Evolutionary conservation across 306 rosid species (phyloP).

Genomic region (barrel medic (Medicago truncatula)): DNA sequence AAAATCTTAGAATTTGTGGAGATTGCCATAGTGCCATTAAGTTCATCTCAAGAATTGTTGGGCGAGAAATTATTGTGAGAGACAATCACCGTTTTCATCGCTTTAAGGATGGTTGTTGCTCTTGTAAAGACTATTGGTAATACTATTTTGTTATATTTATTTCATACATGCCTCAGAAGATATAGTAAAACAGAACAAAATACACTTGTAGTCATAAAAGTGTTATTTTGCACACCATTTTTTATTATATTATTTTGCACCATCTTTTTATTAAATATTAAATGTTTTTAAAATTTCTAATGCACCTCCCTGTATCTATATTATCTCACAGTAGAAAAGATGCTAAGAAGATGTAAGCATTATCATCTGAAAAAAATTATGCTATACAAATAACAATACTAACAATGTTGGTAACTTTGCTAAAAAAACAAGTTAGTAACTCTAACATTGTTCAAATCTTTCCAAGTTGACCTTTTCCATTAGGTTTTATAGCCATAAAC

Average conservation of each 20-base stretch:
- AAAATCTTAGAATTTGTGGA: slow-evolving; percentile 64
- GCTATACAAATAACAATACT: too few species aligned
- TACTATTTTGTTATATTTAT: neutral
- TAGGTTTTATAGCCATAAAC: too few species aligned
- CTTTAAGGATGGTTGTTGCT: slow-evolving; percentile 65
- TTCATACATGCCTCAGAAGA: slow-evolving; percentile 16
- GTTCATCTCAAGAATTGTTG: slow-evolving; percentile 66
- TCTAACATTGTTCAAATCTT: too few species aligned
- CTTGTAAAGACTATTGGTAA: slow-evolving; percentile 81
- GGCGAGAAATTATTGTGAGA: slow-evolving; percentile 71
- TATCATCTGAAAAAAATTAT: too few species aligned
- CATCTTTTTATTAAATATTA: neutral
- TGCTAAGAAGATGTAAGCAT: too few species aligned
- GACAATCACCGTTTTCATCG: slow-evolving; percentile 76
- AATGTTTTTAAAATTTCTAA: neutral
- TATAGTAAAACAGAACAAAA: neutral
- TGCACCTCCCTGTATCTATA: neutral
- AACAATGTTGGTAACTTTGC: too few species aligned
- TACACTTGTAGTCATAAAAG: neutral
- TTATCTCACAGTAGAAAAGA: neutral
- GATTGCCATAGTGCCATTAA: slow-evolving; percentile 61
- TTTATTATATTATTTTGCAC: neutral
- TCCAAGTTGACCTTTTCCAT: too few species aligned
- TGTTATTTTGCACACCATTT: neutral
- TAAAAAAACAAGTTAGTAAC: too few species aligned